Base-by-base conservation (phyloP, 345 rosid genomes). In the Aegle marmelos region DNA sequence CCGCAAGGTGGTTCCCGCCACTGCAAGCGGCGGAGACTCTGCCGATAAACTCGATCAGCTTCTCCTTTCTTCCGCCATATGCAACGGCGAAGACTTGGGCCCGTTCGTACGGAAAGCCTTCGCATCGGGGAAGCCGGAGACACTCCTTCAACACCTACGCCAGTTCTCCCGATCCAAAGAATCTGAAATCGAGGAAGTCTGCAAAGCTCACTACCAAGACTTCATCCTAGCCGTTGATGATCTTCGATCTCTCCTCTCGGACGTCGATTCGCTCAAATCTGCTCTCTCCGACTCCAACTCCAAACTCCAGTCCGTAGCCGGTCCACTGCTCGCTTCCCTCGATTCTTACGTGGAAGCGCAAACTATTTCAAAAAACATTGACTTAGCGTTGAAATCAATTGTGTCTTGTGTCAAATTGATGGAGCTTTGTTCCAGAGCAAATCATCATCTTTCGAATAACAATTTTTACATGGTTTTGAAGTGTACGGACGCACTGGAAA, bases 131-230 rank as follows among this genome's bases (percentile, higher is more conserved):
- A 91, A 88, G 85, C 99, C 98, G 9, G 99, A 95, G 86, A 81
- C 87, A 13, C 94, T 95, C 68, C 94, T 91, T 79, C 97, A 90
- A 74, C 93, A 88, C 79, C 96, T 95, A 83, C 97, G 97, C 76
- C 87, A 84, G 80, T 95, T 95, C 82, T 81, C 96, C 36, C 93
- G 98, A 75, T 87, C 96, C 60, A 95, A 95, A 70, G 99, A 95
- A 68, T 88, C 98, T 7, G 99, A 95, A 90, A 95, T 95, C 86
- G 99, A 95, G 45, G 99, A 93, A 81, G 98, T 95, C 34, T 95
- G 99, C 80, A 93, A 92, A 73, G 98, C 98, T 79, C 99, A 93
- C 89, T 93, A 95, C 78, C 99, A 95, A 75, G 99, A 95, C 78
- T 95, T 95, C 88, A 95, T 93, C 79, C 85, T 88, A 62, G 99